These are phyloP conservation scores for Smittium culicis DNA, from an alignment of 371 early-diverging fungal genomes.

Conservation along the genomic window DNA sequence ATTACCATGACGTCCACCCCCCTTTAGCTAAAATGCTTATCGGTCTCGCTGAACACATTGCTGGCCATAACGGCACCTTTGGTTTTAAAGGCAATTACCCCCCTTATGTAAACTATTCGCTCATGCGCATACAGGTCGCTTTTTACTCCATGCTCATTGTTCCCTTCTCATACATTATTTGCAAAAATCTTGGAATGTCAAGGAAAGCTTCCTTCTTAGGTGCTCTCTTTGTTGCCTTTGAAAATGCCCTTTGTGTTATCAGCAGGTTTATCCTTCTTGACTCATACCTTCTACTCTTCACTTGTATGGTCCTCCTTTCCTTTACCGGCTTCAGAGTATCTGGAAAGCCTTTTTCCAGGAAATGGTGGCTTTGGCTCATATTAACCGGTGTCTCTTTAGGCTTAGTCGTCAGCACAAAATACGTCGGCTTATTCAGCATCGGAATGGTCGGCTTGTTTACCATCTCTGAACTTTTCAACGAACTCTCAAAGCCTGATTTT, in stretches of 20 bases:
- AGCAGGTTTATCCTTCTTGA: conserved; percentile 96
- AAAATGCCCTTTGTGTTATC: conserved; percentile 76
- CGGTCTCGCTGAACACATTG: conserved; percentile 79
- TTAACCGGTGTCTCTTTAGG: conserved; percentile 87
- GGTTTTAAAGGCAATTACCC: conserved; percentile 86
- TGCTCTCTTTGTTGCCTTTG: conserved; percentile 66
- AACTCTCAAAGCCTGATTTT: conserved; percentile 56
- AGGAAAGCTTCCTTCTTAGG: conserved; percentile 52
- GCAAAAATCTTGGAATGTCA: conserved; percentile 64
- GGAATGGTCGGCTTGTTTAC: conserved; percentile 94
- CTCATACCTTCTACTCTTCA: conserved; percentile 90
- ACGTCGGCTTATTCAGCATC: conserved; percentile 96
- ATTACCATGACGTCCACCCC: conserved; percentile 99
- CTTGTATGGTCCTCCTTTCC: conserved; percentile 66
- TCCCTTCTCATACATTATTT: conserved; percentile 87
- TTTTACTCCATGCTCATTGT: conserved; percentile 86
- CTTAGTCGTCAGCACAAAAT: conserved; percentile 88
- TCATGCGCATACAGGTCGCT: conserved; percentile 87
- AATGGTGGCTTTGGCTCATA: conserved; percentile 80
- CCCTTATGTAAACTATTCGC: conserved; percentile 62
- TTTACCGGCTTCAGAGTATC: conserved; percentile 62
- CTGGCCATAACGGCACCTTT: conserved; percentile 81
- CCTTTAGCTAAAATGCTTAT: conserved; percentile 98
- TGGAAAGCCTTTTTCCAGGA: conserved; percentile 53
- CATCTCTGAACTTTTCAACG: conserved; percentile 78